A percentile compares a stretch with the other conserved stretches of the same genome.
phyloP scores from a whole-genome alignment of 2,329 filamentous ascomycete species.

The Phialocephala sp. region DNA sequence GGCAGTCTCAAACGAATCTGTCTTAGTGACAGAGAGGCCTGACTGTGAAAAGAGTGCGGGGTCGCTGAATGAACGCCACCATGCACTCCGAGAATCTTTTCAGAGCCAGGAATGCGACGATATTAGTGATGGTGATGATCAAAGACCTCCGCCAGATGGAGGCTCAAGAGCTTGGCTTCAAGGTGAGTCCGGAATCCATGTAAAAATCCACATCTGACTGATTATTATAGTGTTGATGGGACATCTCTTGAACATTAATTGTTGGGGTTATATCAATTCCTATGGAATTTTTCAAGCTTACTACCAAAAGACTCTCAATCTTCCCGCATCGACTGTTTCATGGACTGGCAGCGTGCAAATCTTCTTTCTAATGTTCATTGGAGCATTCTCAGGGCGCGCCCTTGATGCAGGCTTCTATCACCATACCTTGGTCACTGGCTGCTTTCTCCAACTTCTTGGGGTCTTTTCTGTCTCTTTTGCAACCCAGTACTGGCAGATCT shows the following conservation, averaged over 20 bases:
- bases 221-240: constrained; percentile 1
- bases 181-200: background rate
- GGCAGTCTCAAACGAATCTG: background rate
- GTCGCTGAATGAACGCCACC: background rate
- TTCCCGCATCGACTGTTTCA: constrained; percentile 53
- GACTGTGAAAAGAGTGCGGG: background rate
- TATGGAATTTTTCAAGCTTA: constrained; percentile 57
- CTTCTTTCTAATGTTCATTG: constrained; percentile 45
- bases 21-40: background rate
- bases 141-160: background rate
- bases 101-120: background rate
- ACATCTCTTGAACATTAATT: constrained; percentile 9
- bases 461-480: constrained; percentile 37
- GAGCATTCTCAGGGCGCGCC: background rate
- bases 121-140: background rate
- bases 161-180: constrained; percentile 2
- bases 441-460: constrained; percentile 56
- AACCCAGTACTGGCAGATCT: constrained; percentile 57
- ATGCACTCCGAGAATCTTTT: background rate
- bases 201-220: background rate
- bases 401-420: constrained; percentile 13
- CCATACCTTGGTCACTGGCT: constrained; percentile 30
- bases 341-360: constrained; percentile 61
- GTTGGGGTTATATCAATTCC: constrained; percentile 14
- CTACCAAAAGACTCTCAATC: constrained; percentile 58